Conservation (phyloP, 805 yeast species). For the Ogataea paraovalis region DNA sequence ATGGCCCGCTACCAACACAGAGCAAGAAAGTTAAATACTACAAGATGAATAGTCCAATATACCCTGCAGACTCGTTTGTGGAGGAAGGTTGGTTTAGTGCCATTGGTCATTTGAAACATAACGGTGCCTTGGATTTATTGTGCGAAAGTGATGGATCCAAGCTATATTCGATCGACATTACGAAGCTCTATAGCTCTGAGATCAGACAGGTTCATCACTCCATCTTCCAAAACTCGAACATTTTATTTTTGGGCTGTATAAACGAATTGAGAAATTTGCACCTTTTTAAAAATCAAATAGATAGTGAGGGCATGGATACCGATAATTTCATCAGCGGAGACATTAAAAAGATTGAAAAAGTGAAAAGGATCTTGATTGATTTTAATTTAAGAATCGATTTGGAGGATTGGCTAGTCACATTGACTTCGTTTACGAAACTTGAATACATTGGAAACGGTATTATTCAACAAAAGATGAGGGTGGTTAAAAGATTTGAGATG, state of each 20-base stretch:
- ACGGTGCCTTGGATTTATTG: constrained; percentile 58
- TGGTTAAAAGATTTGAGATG: constrained; percentile 49
- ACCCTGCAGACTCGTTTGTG: constrained; percentile 15
- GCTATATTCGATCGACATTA: constrained; percentile 55
- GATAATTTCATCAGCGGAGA: constrained; percentile 7
- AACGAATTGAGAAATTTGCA: constrained; percentile 48
- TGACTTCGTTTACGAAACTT: constrained; percentile 57
- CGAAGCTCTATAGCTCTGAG: constrained; percentile 52
- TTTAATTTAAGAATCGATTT: constrained; percentile 66
- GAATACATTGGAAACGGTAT: constrained; percentile 38
- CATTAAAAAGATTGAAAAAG: constrained; percentile 8
- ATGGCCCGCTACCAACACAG: constrained; percentile 53
- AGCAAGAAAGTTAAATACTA: constrained; percentile 33
- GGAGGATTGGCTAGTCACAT: constrained; percentile 73
- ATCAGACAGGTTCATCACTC: constrained; percentile 62
- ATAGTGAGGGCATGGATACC: constrained; percentile 4
- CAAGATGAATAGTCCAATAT: constrained; percentile 17
- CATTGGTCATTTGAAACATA: constrained; percentile 63
- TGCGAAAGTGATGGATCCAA: constrained; percentile 62
- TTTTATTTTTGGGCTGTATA: constrained; percentile 54
- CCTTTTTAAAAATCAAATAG: constrained; percentile 26
- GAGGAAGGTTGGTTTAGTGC: constrained; percentile 67
- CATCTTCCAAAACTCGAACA: constrained; percentile 54
- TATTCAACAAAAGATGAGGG: constrained; percentile 39
- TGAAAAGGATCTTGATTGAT: constrained; percentile 45